A percentile compares a stretch with the other conserved stretches of the same genome.
phyloP scores from a whole-genome alignment of 106 monocot species.

The Xerophyta viscosa region DNA sequence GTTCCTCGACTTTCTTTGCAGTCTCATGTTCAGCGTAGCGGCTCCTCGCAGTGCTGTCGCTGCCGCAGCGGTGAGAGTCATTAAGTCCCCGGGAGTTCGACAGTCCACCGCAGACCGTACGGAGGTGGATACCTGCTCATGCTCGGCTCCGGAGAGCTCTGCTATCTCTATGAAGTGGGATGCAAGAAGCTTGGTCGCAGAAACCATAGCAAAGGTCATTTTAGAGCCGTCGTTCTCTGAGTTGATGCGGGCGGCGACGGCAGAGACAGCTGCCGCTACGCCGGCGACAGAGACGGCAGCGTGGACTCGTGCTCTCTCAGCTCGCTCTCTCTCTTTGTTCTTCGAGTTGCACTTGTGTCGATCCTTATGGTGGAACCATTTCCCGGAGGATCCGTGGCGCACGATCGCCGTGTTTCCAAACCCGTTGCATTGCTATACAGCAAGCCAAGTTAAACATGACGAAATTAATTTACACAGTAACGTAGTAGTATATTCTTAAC shows the following conservation, averaged over 20 bases:
- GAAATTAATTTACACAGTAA: too few relatives aligned
- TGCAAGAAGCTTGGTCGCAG: conserved; percentile 74
- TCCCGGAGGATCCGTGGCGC: conserved; percentile 12
- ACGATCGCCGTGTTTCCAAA: not conserved
- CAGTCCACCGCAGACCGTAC: conserved; percentile 64
- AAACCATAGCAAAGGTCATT: conserved; percentile 48
- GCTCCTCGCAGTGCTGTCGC: conserved; percentile 88
- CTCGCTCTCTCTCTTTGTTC: conserved; percentile 57
- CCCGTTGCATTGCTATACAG: not conserved
- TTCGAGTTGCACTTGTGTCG: conserved; percentile 11
- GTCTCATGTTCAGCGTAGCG: conserved; percentile 56
- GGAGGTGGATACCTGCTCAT: conserved; percentile 28
- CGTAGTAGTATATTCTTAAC: too few relatives aligned
- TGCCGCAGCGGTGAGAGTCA: conserved; percentile 91
- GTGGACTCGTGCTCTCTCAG: conserved; percentile 53
- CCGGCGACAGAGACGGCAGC: conserved; percentile 66
- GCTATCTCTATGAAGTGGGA: conserved; percentile 84
- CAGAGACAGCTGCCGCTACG: conserved; percentile 75
- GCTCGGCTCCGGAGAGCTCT: conserved; percentile 44
- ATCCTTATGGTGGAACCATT: conserved; percentile 46
- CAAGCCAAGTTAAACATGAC: not conserved
- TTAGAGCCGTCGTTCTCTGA: conserved; percentile 21
- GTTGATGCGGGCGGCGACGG: conserved; percentile 25
- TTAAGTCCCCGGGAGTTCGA: conserved; percentile 51
- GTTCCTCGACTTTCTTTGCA: conserved; percentile 42